phyloP scores from a whole-genome alignment of 1,284 basidiomycete genomes.

The Exobasidium cylindrosporum region DNA sequence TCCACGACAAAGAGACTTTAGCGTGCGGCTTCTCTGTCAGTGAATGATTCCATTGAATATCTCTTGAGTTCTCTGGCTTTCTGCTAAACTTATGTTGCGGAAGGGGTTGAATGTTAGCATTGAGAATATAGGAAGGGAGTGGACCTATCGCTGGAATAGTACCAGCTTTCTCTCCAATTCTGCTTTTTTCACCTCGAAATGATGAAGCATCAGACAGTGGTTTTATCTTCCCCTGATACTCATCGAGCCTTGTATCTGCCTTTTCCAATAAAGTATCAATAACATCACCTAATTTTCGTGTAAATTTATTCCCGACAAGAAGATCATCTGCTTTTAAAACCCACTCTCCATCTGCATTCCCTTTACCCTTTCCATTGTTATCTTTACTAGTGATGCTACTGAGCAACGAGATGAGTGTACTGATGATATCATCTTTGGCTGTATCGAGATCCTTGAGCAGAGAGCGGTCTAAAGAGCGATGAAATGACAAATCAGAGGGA shows the following conservation, averaged over 20 bases:
- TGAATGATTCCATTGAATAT: constrained; percentile 29
- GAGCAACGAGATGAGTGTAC: constrained; percentile 28
- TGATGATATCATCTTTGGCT: constrained; percentile 63
- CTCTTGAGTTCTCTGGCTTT: constrained; percentile 43
- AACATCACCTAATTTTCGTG: constrained; percentile 71
- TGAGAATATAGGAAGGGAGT: constrained; percentile 39
- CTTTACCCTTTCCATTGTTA: constrained; percentile 21
- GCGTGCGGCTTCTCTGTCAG: constrained; percentile 50
- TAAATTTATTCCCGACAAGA: constrained; percentile 60
- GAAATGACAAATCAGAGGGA: constrained; percentile 70
- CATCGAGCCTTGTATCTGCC: constrained; percentile 78
- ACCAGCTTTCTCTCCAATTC: constrained; percentile 3
- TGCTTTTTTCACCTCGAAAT: constrained; percentile 29
- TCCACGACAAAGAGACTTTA: constrained; percentile 32
- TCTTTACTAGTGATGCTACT: constrained; percentile 22
- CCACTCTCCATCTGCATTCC: constrained; percentile 48
- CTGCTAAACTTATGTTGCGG: constrained; percentile 47
- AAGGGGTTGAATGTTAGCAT: constrained; percentile 40
- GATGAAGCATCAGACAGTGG: constrained; percentile 42
- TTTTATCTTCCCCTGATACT: constrained; percentile 70
- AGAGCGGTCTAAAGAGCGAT: constrained; percentile 73
- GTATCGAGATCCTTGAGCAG: constrained; percentile 68
- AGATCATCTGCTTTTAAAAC: constrained; percentile 49
- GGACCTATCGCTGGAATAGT: constrained; percentile 30
- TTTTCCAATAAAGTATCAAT: constrained; percentile 82